Evolutionary conservation across 1,284 basidiomycete species (phyloP), one percentile per base, ranked within the genome.

Genomic region (Coriolopsis trogii): DNA sequence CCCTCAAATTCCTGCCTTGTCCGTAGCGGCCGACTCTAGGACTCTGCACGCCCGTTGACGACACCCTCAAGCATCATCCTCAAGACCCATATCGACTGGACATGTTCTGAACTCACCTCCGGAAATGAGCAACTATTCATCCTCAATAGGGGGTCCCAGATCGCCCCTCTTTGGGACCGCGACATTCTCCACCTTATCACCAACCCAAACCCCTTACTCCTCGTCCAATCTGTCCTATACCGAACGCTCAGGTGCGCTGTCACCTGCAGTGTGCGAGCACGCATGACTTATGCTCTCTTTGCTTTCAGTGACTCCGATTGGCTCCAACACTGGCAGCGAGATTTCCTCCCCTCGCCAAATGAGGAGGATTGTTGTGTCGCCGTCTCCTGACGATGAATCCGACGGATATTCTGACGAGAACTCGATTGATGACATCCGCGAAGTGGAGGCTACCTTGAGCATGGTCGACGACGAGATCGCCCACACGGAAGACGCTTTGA

Each of bases 391-490:
- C 37, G 66, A 68, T 20, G 66, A 70, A 31, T 46, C 58, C 9
- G 71, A 74, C 42, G 64, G 64, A 3, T 76, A 78, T 49, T 62
- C 68, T 1, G 74, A 77, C 53, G 77, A 77, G 48, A 70, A 76
- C 55, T 80, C 78, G 1, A 46, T 75, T 16, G 67, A 69, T 53
- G 80, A 79, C 37, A 67, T 64, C 2, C 75, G 70, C 5, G 85
- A 89, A 67, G 86, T 90, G 18, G 87, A 89, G 66, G 82, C 79
- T 16, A 76, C 81, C 13, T 75, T 91, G 38, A 82, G 75, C 46
- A 75, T 78, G 49, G 69, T 89, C 21, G 84, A 87, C 54, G 73
- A 87, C 38, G 83, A 90, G 50, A 65, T 88, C 23, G 78, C 82
- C 53, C 73, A 78, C 41, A 78, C 84, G 0, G 84, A 87, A 62